Evolutionary conservation across 495 filamentous ascomycete species (phyloP), one percentile per base, ranked within the genome.

Genomic region (Neohortaea acidophila): DNA sequence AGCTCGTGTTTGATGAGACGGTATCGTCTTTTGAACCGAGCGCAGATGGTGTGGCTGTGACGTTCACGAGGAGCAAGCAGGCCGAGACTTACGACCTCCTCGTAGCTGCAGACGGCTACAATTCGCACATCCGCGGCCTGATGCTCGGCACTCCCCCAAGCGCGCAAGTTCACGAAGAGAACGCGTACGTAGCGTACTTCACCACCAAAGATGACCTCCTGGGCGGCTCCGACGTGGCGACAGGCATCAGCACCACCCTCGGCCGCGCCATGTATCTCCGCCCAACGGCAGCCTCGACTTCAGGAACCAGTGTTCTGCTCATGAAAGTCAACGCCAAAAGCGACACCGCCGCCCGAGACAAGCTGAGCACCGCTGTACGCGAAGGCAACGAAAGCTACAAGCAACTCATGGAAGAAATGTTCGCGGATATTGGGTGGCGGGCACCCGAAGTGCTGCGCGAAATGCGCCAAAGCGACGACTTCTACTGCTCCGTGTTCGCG

Each of bases 351-450:
- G 28, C 9, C 24, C 47, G 22, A 36, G 36, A 24, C 11, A 46
- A 30, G 25, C 44, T 45, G 31, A 22, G 41, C 7, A 20, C 26
- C 14, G 45, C 44, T 29, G 28, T 40, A 14, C 31, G 29, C 18
- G 29, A 37, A 30, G 44, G 36, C 32, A 42, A 36, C 31, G 44
- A 48, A 31, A 37, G 19, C 20, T 31, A 43, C 18, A 43, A 37
- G 26, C 7, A 26, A 8, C 17, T 43, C 7, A 17, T 28, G 41
- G 21, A 31, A 1, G 25, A 37, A 15, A 23, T 27, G 13, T 36
- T 37, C 17, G 22, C 21, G 4, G 41, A 43, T 25, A 33, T 33
- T 8, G 41, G 41, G 10, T 43, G 41, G 41, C 21, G 26, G 3
- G 14, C 33, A 5, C 17, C 27, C 7, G 7, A 21, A 9, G 21